Conservation (phyloP, 1,284 basidiomycete genomes). For the Anthracocystis walkeri region DNA sequence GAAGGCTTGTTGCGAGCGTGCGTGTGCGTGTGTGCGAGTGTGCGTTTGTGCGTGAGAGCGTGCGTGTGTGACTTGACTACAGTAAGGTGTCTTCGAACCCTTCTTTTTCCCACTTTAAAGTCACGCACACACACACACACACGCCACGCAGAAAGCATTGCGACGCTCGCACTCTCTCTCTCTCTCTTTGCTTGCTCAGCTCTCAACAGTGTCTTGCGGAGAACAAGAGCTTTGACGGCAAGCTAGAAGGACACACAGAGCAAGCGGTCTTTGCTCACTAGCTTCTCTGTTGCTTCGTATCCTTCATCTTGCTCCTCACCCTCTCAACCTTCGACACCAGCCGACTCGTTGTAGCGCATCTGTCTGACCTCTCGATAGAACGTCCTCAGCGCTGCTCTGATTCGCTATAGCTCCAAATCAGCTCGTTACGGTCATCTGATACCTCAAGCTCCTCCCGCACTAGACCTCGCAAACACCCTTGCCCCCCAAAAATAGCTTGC, state of each 20-base stretch:
- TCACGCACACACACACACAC: neutral
- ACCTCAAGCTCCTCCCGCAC: neutral
- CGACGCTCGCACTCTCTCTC: neutral
- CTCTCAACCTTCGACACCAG: neutral
- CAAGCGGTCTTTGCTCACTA: neutral
- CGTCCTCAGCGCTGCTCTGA: neutral
- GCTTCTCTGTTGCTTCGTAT: neutral
- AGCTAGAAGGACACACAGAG: neutral
- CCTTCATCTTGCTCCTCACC: neutral
- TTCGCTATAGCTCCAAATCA: neutral
- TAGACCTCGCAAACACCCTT: neutral
- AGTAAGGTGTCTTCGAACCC: neutral
- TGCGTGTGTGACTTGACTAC: no score
- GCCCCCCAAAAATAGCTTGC: neutral
- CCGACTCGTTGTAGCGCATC: neutral
- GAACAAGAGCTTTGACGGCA: neutral
- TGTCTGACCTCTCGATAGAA: neutral
- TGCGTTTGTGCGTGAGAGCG: neutral
- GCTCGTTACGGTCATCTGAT: neutral
- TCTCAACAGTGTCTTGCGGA: no score
- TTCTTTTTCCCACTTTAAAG: slow-evolving; percentile 3
- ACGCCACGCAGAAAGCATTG: neutral
- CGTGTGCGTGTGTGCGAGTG: slow-evolving; percentile 1
- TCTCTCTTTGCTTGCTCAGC: neutral
- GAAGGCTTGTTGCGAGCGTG: neutral